A percentile compares a stretch with the other conserved stretches of the same genome.
These are phyloP conservation scores for Fraxinus excelsior DNA, from an alignment of 257 asterid species.

Conservation along the genomic window DNA sequence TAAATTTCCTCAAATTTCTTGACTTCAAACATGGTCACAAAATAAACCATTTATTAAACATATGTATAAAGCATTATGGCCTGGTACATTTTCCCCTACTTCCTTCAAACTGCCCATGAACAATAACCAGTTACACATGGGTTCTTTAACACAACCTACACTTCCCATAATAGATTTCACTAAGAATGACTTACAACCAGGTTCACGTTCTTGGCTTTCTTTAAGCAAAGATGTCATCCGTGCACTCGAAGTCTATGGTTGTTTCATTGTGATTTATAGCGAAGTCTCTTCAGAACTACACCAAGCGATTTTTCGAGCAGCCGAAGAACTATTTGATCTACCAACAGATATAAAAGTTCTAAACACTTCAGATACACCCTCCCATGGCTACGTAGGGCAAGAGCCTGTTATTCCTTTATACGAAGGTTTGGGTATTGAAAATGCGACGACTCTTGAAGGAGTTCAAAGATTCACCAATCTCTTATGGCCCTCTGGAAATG, in stretches of 20 bases:
- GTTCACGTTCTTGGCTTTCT: conserved; percentile 28
- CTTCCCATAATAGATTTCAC: conserved; percentile 41
- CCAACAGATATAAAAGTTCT: conserved; percentile 37
- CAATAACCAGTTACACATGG: background rate
- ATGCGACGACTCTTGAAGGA: conserved; percentile 31
- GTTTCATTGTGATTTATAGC: conserved; percentile 38
- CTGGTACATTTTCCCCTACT: background rate
- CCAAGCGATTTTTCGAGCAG: conserved; percentile 28
- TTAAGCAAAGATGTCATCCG: conserved; percentile 25
- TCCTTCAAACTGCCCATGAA: background rate
- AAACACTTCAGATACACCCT: conserved; percentile 44
- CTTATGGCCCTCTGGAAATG: conserved; percentile 58
- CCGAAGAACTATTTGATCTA: conserved; percentile 38
- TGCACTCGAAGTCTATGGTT: conserved; percentile 50
- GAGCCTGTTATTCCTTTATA: conserved; percentile 40
- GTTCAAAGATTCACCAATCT: conserved; percentile 31
- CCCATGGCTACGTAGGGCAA: conserved; percentile 51
- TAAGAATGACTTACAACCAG: conserved; percentile 9
- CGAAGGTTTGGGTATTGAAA: conserved; percentile 50
- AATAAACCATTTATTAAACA: too few species aligned
- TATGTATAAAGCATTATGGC: too few species aligned
- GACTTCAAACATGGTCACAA: too few species aligned
- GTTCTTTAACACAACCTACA: background rate
- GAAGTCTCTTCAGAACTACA: conserved; percentile 33
- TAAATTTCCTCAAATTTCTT: too few species aligned